phyloP scores from a whole-genome alignment of 345 rosid species.

The Alliaria petiolata region DNA sequence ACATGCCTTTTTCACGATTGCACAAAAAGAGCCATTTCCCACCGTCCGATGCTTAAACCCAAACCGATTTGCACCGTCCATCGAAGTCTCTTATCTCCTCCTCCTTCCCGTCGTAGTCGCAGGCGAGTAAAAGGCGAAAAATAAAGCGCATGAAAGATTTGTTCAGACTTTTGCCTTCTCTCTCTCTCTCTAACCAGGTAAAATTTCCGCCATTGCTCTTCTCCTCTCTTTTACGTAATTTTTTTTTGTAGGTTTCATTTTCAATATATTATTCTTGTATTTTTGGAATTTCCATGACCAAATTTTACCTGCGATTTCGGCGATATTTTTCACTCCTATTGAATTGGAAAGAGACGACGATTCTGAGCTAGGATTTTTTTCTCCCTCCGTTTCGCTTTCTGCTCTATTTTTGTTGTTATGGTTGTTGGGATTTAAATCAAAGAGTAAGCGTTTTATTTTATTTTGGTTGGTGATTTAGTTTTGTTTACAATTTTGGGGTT shows the following conservation, averaged over 20 bases:
- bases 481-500: background rate
- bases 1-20: constrained; percentile 11
- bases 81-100: constrained; percentile 19
- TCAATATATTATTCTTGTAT: too few relatives aligned
- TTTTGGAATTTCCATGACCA: background rate
- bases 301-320: background rate
- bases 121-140: background rate
- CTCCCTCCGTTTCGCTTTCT: background rate
- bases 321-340: background rate
- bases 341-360: background rate
- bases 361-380: constrained; percentile 21
- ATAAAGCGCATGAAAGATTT: constrained; percentile 26
- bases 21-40: background rate
- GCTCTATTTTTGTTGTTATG: background rate
- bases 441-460: background rate
- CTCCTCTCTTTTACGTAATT: background rate
- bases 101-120: constrained; percentile 15
- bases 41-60: constrained; percentile 27
- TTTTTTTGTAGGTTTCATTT: too few relatives aligned
- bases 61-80: constrained; percentile 10
- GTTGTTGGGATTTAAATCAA: background rate
- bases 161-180: background rate
- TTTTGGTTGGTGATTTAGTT: background rate
- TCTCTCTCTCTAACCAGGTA: constrained; percentile 12
- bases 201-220: constrained; percentile 8